Evolutionary conservation across 768 basidiomycete genomes (phyloP).

Genomic region (Cystoderma amianthinum): DNA sequence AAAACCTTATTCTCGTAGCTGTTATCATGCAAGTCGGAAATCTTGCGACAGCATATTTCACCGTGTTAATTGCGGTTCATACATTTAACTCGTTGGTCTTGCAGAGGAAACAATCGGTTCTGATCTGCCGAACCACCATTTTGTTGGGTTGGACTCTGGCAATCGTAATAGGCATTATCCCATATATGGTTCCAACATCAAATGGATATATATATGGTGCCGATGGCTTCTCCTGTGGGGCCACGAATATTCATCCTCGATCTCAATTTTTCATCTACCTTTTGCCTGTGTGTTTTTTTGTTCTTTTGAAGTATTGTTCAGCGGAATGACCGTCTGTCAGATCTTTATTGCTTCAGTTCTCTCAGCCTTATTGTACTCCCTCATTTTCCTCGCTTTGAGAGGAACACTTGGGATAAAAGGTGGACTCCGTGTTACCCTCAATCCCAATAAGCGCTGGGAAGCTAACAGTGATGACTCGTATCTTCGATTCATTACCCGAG

Average conservation of each 20-base stretch:
- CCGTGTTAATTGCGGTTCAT: constrained; percentile 56
- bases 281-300: constrained; percentile 43
- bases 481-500: constrained; percentile 50
- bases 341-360: constrained; percentile 51
- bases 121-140: constrained; percentile 36
- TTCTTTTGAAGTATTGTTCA: neutral
- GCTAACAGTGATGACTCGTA: constrained; percentile 35
- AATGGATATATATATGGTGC: constrained; percentile 41
- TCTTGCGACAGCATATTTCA: constrained; percentile 59
- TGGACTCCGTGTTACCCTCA: constrained; percentile 43
- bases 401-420: constrained; percentile 46
- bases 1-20: constrained; percentile 23
- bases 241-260: constrained; percentile 32
- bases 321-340: constrained; percentile 28
- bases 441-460: constrained; percentile 38
- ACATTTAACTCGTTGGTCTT: constrained; percentile 63
- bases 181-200: constrained; percentile 19
- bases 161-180: constrained; percentile 26
- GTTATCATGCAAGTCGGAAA: constrained; percentile 56
- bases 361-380: constrained; percentile 49
- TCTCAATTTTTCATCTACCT: constrained; percentile 47
- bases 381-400: constrained; percentile 56
- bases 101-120: constrained; percentile 40
- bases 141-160: constrained; percentile 49
- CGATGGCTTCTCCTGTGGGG: constrained; percentile 44